Base-by-base conservation (phyloP, 2,329 filamentous ascomycete genomes). In the Colletotrichum magnum region DNA sequence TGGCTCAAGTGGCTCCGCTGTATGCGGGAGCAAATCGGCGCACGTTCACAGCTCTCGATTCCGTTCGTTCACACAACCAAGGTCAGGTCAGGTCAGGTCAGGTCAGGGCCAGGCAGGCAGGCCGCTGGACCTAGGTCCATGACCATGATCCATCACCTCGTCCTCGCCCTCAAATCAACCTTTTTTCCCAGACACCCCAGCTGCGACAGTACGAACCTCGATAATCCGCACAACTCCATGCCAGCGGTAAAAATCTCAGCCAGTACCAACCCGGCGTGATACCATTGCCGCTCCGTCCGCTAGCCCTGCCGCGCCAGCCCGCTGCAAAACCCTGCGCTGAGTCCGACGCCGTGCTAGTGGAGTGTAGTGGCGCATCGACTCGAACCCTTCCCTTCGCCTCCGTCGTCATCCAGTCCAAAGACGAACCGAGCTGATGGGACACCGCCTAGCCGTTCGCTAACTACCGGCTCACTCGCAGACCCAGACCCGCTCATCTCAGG, bases 341-440 rank as follows among this genome's bases (percentile, higher is more conserved):
- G 50, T 58, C 61, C 54, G 24, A 57, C 32, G 41, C 56, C 36
- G 45, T 57, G 56, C 36, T 60, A 57, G 61, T 69, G 56, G 66
- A 62, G 43, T 32, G 39, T 60, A 57, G 61, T 69, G 56, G 66
- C 66, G 43, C 43, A 47, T 43, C 56, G 39, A 28, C 18, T 56
- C 21, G 32, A 67, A 47, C 24, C 51, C 21, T 36, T 66, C 24
- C 51, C 21, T 36, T 66, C 63, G 45, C 65, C 64, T 45, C 28
- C 59, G 48, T 63, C 54, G 51, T 69, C 66, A 60, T 60, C 58
- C 28, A 51, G 43, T 50, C 28, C 51, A 48, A 13, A 59, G 47
- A 41, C 62, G 62, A 66, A 69, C 66, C 66, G 56, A 69, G 56
- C 66, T 69, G 66, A 69, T 57, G 66, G 62, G 50, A 69, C 66